Conservation (phyloP, 305 asterid species). For the Striga hermonthica region DNA sequence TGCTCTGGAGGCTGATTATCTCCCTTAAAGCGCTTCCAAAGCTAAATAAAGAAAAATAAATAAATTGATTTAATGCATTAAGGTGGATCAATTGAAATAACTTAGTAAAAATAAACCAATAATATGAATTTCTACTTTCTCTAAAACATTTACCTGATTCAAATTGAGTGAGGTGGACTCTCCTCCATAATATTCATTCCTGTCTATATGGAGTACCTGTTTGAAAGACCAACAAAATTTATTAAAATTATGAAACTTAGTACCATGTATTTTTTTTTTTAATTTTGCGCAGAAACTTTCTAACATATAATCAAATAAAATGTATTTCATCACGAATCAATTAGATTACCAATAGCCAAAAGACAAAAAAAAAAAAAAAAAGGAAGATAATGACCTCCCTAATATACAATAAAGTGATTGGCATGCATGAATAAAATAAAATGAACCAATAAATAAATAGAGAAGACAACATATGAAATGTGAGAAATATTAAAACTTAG, state of each 20-base stretch:
- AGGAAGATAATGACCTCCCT: not conserved
- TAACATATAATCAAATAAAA: not conserved
- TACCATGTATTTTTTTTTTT: too few species aligned
- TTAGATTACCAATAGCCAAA: too few species aligned
- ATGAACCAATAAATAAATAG: too few species aligned
- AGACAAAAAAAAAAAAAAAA: not conserved
- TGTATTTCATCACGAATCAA: not conserved
- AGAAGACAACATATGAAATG: too few species aligned
- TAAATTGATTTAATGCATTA: not conserved
- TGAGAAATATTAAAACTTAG: too few species aligned
- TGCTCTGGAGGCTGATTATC: slow-evolving; percentile 59
- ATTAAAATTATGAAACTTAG: not conserved
- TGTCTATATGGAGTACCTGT: slow-evolving; percentile 81
- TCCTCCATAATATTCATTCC: slow-evolving; percentile 81
- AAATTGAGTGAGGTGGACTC: slow-evolving; percentile 66
- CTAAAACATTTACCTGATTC: slow-evolving; percentile 39
- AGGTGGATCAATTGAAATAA: not conserved
- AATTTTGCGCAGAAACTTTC: not conserved
- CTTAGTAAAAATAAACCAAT: not conserved
- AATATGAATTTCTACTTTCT: not conserved
- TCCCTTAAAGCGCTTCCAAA: slow-evolving; percentile 91
- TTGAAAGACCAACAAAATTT: not conserved
- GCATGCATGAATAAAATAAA: not conserved
- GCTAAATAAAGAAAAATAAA: slow-evolving; percentile 40
- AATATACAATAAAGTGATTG: too few species aligned